Evolutionary conservation across 73 alveolate species (phyloP), one percentile per base, ranked within the genome.

Genomic region (Breviolum minutum): DNA sequence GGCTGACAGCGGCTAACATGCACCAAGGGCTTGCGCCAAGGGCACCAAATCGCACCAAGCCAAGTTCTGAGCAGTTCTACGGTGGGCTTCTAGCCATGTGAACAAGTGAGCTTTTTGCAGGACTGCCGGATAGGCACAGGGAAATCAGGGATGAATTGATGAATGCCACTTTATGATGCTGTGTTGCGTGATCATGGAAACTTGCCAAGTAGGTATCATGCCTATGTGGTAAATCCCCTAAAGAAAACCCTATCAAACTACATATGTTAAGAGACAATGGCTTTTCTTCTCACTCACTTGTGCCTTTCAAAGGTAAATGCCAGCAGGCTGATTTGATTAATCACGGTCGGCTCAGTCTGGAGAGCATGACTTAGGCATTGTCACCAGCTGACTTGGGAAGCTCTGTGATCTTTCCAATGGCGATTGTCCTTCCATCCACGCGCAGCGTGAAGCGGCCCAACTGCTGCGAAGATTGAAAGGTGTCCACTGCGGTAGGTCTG

Each of bases 361-460:
- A 32, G 29, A 32, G 70, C 69, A 19, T 32, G 30, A 27, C 77
- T 91, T 79, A 91, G 87, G 96, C 96, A 68, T 89, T 76, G 32
- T 54, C 74, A 61, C 88, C 77, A 29, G 89, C 76, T 29, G 97
- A 71, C 88, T 94, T 94, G 69, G 99, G 99, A 84, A 94, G 93
- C 87, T 94, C 99, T 12, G 99, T 99, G 71, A 95, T 91, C 91
- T 87, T 99, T 79, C 92, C 99, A 71, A 69, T 87, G 24, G 93
- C 99, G 89, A 85, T 95, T 20, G 98, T 99, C 99, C 95, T 94
- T 27, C 99, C 99, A 64, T 99, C 99, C 48, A 99, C 99, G 70
- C 99, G 93, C 86, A 99, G 96, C 19, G 99, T 99, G 97, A 99
- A 99, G 93, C 99, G 99, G 20, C 99, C 99, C 91, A 99, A 99